Evolutionary conservation across 2,329 filamentous ascomycete species (phyloP).

Genomic region (Cryphonectria naterciae): DNA sequence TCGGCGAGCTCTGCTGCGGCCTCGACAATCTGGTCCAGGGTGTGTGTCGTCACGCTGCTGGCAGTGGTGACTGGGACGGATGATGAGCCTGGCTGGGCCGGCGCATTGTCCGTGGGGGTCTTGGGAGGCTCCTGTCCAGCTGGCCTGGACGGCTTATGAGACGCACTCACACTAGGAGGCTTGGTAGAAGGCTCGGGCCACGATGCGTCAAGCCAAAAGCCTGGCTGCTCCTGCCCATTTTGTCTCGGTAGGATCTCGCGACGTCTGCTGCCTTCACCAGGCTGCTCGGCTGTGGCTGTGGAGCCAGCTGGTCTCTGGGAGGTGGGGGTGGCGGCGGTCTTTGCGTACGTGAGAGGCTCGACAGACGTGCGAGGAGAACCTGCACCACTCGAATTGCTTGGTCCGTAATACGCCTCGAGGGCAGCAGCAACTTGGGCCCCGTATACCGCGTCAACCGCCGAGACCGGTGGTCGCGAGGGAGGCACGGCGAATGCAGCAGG

Average conservation of each 20-base stretch:
- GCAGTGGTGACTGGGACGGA: no score
- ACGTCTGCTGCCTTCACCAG: neutral
- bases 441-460: neutral
- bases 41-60: no score
- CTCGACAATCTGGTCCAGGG: no score
- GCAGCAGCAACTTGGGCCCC: neutral
- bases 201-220: neutral
- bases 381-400: neutral
- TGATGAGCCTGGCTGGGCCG: no score
- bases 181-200: neutral
- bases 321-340: no score
- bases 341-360: no score
- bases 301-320: neutral
- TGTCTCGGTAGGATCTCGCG: neutral
- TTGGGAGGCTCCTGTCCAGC: no score
- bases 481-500: neutral
- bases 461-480: neutral
- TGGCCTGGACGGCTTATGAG: no score
- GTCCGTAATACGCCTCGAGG: neutral
- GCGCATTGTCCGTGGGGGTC: no score
- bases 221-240: neutral
- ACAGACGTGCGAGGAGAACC: neutral
- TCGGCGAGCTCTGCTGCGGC: no score
- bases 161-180: no score
- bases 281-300: neutral